Evolutionary conservation across 192 early-diverging fungal genomes (phyloP).

Genomic region (Dissophora ornata): DNA sequence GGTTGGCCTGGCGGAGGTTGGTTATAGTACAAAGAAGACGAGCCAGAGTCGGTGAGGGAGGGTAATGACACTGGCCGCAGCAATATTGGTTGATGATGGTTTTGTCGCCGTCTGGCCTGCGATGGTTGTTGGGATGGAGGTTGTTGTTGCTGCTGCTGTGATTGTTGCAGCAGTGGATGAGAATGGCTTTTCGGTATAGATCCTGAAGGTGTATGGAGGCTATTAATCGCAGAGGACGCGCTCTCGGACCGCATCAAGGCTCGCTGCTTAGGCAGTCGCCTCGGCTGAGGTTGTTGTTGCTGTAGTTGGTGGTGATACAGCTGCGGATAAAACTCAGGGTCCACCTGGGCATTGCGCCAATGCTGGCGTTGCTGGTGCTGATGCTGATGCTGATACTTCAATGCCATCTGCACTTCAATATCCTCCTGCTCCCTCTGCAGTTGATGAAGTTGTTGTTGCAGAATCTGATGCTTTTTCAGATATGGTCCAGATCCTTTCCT

Average conservation of each 20-base stretch:
- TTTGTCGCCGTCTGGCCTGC: constrained; percentile 12
- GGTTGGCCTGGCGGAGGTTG: constrained; percentile 44
- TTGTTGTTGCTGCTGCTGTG: constrained; percentile 3
- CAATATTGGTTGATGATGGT: constrained; percentile 31
- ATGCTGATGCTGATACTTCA: background rate
- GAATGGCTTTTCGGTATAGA: too few relatives aligned
- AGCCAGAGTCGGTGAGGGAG: background rate
- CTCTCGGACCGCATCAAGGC: constrained; percentile 32
- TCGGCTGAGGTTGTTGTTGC: constrained; percentile 22
- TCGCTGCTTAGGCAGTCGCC: constrained; percentile 29
- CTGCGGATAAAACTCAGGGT: constrained; percentile 7
- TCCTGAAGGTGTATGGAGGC: background rate
- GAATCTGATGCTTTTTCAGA: constrained; percentile 48
- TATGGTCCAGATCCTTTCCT: constrained; percentile 19
- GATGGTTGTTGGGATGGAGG: background rate
- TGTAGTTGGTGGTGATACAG: constrained; percentile 5
- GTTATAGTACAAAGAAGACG: constrained; percentile 13
- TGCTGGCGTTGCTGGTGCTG: constrained; percentile 5
- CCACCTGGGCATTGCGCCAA: background rate
- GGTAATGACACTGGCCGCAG: constrained; percentile 26
- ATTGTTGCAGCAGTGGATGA: background rate
- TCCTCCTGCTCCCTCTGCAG: constrained; percentile 43
- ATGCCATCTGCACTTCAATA: constrained; percentile 8
- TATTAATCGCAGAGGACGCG: constrained; percentile 3
- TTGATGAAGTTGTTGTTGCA: constrained; percentile 42